These are phyloP conservation scores for Apiospora phragmitis DNA, from an alignment of 2,329 filamentous ascomycete species.

Conservation along the genomic window DNA sequence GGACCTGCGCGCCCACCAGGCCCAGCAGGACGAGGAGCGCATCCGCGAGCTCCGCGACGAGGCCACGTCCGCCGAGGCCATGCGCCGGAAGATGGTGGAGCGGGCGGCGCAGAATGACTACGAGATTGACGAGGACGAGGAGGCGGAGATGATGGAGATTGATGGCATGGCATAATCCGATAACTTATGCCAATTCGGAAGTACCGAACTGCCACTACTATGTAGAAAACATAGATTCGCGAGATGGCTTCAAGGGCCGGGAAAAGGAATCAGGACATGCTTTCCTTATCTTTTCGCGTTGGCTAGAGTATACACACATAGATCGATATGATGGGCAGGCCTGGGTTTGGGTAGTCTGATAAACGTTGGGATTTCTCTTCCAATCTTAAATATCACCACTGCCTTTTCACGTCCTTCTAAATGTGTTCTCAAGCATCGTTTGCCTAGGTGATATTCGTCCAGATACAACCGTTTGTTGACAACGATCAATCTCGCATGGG, in stretches of 20 bases:
- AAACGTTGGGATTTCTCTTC: too few relatives aligned
- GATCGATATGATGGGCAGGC: too few relatives aligned
- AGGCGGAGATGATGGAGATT: constrained; percentile 57
- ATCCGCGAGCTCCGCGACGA: constrained; percentile 63
- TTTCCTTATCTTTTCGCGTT: neutral
- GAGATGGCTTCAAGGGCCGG: neutral
- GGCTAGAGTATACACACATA: neutral
- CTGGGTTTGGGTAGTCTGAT: too few relatives aligned
- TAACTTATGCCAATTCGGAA: neutral
- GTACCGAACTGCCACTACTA: neutral
- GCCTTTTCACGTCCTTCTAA: neutral
- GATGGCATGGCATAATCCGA: constrained; percentile 15
- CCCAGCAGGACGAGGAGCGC: constrained; percentile 68
- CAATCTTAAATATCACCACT: too few relatives aligned
- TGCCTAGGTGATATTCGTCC: too few relatives aligned
- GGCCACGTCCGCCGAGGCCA: constrained; percentile 32
- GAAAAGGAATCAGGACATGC: neutral
- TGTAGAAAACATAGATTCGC: neutral
- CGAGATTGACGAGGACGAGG: constrained; percentile 51
- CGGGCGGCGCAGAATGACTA: constrained; percentile 42
- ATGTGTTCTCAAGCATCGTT: neutral
- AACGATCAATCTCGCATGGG: too few relatives aligned
- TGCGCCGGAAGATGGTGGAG: constrained; percentile 26
- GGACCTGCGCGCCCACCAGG: constrained; percentile 77
- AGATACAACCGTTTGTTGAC: too few relatives aligned